phyloP scores from a whole-genome alignment of 768 basidiomycete genomes.

The Podaxis sp. region DNA sequence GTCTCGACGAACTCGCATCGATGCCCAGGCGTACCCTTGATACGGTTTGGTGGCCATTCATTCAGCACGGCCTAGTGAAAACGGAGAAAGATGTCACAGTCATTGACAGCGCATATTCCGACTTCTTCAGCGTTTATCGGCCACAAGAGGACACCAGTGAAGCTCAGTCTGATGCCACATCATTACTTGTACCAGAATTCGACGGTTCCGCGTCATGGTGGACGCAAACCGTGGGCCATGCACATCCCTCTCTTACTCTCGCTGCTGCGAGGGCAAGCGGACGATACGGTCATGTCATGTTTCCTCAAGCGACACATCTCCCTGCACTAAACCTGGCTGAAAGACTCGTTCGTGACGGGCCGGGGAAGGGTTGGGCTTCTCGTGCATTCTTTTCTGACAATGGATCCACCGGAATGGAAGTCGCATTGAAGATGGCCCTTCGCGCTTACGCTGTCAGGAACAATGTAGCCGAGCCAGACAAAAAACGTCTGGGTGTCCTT shows the following conservation, averaged over 20 bases:
- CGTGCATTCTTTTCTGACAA: slow-evolving; percentile 94
- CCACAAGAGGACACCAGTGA: slow-evolving; percentile 38
- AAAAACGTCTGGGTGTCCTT: slow-evolving; percentile 68
- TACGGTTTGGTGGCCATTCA: slow-evolving; percentile 96
- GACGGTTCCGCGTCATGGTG: slow-evolving; percentile 98
- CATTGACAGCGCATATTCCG: slow-evolving; percentile 86
- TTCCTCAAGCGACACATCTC: slow-evolving; percentile 82
- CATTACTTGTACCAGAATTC: slow-evolving; percentile 56
- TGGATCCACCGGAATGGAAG: slow-evolving; percentile 95
- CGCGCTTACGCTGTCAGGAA: slow-evolving; percentile 57
- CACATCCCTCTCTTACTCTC: slow-evolving; percentile 69
- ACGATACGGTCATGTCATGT: slow-evolving; percentile 96
- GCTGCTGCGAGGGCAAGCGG: slow-evolving; percentile 91
- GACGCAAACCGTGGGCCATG: slow-evolving; percentile 93
- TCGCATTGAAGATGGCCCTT: slow-evolving; percentile 97
- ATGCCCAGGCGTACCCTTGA: slow-evolving; percentile 80
- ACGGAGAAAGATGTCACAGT: slow-evolving; percentile 76
- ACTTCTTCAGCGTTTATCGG: slow-evolving; percentile 71
- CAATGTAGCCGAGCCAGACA: slow-evolving; percentile 33
- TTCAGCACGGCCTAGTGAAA: slow-evolving; percentile 79
- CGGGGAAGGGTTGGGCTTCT: slow-evolving; percentile 88
- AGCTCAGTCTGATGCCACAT: slow-evolving; percentile 10
- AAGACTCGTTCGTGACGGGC: slow-evolving; percentile 67
- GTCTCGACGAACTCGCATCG: slow-evolving; percentile 71
- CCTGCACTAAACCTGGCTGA: slow-evolving; percentile 88